Percentiles rank a stretch among this genome's conserved stretches.
Evolutionary conservation across 768 basidiomycete species (phyloP).

Genomic region (Lactifluus hygrophoroides): DNA sequence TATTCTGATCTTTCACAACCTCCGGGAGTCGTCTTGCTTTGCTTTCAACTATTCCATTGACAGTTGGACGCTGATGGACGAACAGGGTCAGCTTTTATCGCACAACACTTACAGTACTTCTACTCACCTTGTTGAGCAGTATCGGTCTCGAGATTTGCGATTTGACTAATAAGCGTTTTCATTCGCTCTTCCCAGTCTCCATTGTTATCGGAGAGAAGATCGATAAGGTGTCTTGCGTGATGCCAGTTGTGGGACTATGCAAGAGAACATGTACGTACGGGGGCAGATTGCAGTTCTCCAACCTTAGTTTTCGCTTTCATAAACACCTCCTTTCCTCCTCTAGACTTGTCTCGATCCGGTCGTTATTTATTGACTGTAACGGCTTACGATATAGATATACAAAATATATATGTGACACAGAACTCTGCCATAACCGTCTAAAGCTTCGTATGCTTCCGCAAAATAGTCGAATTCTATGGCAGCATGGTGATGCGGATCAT

Average conservation of each 20-base stretch:
- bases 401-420: not conserved
- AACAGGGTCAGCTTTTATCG: not conserved
- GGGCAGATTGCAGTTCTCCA: constrained; percentile 51
- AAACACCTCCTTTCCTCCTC: constrained; percentile 45
- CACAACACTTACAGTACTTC: not conserved
- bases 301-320: constrained; percentile 43
- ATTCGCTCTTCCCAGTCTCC: constrained; percentile 61
- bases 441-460: constrained; percentile 54
- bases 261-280: constrained; percentile 35
- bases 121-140: constrained; percentile 44
- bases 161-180: constrained; percentile 57
- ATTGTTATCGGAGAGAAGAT: constrained; percentile 53
- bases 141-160: constrained; percentile 60
- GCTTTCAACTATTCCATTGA: constrained; percentile 54
- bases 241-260: not conserved
- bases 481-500: constrained; percentile 62
- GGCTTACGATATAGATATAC: not conserved
- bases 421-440: constrained; percentile 64
- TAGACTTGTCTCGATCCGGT: constrained; percentile 51
- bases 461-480: constrained; percentile 77
- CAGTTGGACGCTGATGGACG: constrained; percentile 27
- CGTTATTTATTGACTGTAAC: constrained; percentile 70
- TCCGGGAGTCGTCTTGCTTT: constrained; percentile 57
- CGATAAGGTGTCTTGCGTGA: constrained; percentile 42
- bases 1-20: constrained; percentile 78